phyloP scores from a whole-genome alignment of 495 filamentous ascomycete genomes.

The Neurospora sublineolata region DNA sequence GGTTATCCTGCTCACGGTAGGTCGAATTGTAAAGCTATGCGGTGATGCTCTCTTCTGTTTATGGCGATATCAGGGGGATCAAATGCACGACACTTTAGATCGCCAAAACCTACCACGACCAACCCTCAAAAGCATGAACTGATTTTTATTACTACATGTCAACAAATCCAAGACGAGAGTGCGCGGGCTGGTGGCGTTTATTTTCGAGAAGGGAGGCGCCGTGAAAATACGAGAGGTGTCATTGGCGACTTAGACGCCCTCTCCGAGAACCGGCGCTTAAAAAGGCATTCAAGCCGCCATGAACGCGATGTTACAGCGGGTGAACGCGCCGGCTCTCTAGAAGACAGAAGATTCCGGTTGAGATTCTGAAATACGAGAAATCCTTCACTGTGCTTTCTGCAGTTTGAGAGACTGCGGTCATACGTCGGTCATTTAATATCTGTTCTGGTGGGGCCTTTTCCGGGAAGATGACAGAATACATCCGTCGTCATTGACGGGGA shows the following conservation, averaged over 20 bases:
- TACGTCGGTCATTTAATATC: background rate
- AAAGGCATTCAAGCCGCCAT: background rate
- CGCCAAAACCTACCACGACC: background rate
- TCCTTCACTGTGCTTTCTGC: background rate
- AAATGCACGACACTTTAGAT: background rate
- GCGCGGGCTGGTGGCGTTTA: background rate
- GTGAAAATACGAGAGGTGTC: background rate
- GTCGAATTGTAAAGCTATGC: background rate
- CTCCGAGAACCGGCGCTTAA: background rate
- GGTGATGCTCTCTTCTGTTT: too few species aligned
- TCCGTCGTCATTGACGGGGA: background rate
- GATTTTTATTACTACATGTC: background rate
- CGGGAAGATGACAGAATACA: background rate
- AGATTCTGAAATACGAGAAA: background rate
- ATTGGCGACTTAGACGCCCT: background rate
- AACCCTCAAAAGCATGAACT: background rate
- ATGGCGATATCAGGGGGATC: background rate
- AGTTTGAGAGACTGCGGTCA: background rate
- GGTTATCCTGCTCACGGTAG: background rate
- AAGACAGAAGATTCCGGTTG: background rate
- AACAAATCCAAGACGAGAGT: background rate
- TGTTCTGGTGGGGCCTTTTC: background rate
- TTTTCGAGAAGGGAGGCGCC: background rate
- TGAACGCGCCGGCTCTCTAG: background rate
- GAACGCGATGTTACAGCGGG: background rate